Evolutionary conservation across 2,329 filamentous ascomycete genomes (phyloP), one percentile per base, ranked within the genome.

Genomic region (Alternaria ethzedia): DNA sequence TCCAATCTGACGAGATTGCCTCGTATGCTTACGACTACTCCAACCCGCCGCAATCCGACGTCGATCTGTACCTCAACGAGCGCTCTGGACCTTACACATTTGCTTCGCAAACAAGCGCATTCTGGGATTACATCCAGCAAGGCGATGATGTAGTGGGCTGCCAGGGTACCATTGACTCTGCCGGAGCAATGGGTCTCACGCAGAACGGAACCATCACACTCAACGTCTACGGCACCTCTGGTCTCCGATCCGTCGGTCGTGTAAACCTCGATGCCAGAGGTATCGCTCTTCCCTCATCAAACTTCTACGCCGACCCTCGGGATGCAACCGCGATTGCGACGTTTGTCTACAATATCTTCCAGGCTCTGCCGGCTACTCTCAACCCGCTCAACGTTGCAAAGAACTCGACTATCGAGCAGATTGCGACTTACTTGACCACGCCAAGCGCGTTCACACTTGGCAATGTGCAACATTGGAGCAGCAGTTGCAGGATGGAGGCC

Each of bases 191-290:
- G 2, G 82, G 77, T 9, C 84, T 74, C 68, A 81, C 62, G 2
- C 69, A 72, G 32, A 79, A 80, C 55, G 79, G 83, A 61, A 86
- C 84, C 63, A 84, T 88, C 55, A 87, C 85, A 0, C 78, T 88
- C 20, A 88, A 88, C 71, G 75, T 88, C 5, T 88, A 88, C 75
- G 86, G 86, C 9, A 88, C 86, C 0, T 87, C 85, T 0, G 86
- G 86, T 1, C 78, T 87, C 21, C 79, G 81, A 6, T 87, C 86
- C 3, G 73, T 79, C 1, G 85, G 85, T 2, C 78, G 79, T 5
- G 84, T 86, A 4, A 70, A 79, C 7, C 79, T 86, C 13, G 82
- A 85, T 51, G 73, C 75, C 1, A 81, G 81, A 1, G 83, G 83
- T 65, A 74, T 81, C 6, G 82, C 85, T 0, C 79, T 81, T 2